Evolutionary conservation across 352 stramenopile genomes (phyloP), one percentile per base, ranked within the genome.

Genomic region (Ophiocytium majus): DNA sequence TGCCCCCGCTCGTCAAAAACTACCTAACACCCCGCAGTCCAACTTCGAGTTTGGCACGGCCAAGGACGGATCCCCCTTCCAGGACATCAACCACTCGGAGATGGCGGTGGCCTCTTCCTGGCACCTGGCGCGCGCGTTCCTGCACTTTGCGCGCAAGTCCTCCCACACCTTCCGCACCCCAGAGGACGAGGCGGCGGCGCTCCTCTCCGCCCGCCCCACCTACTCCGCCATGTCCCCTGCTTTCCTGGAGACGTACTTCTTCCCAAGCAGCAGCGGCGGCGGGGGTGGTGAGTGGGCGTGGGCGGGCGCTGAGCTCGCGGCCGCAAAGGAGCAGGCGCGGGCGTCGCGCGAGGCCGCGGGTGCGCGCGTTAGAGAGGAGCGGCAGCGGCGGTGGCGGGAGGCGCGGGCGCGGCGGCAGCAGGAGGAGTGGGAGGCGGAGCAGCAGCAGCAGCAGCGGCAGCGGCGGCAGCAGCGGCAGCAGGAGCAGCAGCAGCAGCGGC

Each of bases 61-160:
- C 5, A 5, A 5, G 5, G 66, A 78, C 35, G 66, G 66, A 5
- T 35, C 35, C 66, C 84, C 84, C 19, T 66, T 84, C 10, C 82
- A 88, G 71, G 84, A 63, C 17, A 88, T 83, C 43, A 84, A 88
- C 57, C 84, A 88, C 50, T 89, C 82, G 33, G 17, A 34, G n/a
- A 35, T 82, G 19, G 81, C 84, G 14, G 34, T 88, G 33, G 35
- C 1, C 0, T 80, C 50, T 23, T 37, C 80, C 1, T 75, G 35
- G 10, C 50, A 83, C 50, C 35, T 83, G 0, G 80, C 80, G 9
- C 10, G 50, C 0, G 36, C 66, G 28, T 83, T 83, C 66, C 9
- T 83, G 9, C 37, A 75, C 33, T 34, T 81, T 31, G 80, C 80
- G 10, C 35, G 80, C 37, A 83, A 83, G 80, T 82, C 82, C 50